Percentiles rank a stretch among this genome's conserved stretches.
Evolutionary conservation across 768 basidiomycete genomes (phyloP).

Genomic region (Lepiota subincarnata): DNA sequence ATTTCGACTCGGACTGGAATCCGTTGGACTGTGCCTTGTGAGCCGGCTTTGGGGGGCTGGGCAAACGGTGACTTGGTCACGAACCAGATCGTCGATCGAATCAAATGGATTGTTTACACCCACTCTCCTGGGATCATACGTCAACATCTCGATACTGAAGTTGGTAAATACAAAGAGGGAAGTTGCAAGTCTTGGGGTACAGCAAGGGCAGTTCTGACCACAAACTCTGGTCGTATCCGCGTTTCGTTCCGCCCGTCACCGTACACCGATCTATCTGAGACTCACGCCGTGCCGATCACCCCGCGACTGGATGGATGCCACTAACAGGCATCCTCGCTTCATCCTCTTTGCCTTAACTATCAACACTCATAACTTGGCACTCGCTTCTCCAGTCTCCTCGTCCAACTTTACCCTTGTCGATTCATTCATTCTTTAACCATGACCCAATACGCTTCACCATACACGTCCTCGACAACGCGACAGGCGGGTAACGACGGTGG

Average conservation of each 20-base stretch:
- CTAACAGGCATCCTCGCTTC: slow-evolving; percentile 15
- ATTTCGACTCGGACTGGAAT: slow-evolving; percentile 38
- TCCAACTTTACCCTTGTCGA: slow-evolving; percentile 12
- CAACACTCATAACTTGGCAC: slow-evolving; percentile 13
- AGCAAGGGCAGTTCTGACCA: slow-evolving; percentile 29
- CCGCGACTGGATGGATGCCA: slow-evolving; percentile 26
- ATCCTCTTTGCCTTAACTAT: slow-evolving; percentile 13
- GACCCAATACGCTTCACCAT: slow-evolving; percentile 11
- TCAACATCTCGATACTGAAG: slow-evolving; percentile 32
- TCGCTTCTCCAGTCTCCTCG: background rate
- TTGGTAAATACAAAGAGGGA: slow-evolving; percentile 37
- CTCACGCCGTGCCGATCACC: slow-evolving; percentile 38
- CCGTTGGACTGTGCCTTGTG: slow-evolving; percentile 41
- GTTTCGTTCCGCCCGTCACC: slow-evolving; percentile 38
- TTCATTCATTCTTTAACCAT: slow-evolving; percentile 10
- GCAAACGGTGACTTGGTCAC: slow-evolving; percentile 41
- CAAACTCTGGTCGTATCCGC: slow-evolving; percentile 37
- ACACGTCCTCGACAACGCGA: slow-evolving; percentile 7
- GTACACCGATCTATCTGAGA: slow-evolving; percentile 39
- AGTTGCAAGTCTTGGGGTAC: slow-evolving; percentile 28
- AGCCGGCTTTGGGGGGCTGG: slow-evolving; percentile 40
- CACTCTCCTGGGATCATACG: slow-evolving; percentile 42
- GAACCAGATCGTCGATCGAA: slow-evolving; percentile 44
- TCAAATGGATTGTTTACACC: slow-evolving; percentile 32
- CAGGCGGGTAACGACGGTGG: background rate